Evolutionary conservation across 2,329 filamentous ascomycete species (phyloP).

Genomic region (Raffaelea deltoideospora): DNA sequence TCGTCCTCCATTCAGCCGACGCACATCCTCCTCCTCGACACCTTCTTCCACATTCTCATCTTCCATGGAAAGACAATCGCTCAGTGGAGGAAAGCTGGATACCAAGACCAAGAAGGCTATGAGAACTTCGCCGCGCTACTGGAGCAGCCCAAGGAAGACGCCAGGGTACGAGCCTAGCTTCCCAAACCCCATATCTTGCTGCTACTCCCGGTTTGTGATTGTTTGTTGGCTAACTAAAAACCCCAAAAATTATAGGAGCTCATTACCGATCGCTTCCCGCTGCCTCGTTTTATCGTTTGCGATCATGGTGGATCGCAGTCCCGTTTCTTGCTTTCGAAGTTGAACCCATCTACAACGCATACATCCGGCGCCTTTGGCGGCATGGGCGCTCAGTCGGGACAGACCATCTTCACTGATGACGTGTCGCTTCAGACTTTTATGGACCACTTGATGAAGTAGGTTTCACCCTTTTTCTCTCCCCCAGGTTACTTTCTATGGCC

Average conservation of each 20-base stretch:
- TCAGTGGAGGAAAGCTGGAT: conserved; percentile 94
- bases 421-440: conserved; percentile 97
- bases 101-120: conserved; percentile 95
- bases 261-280: conserved; percentile 93
- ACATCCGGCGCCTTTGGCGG: conserved; percentile 86
- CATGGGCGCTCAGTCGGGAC: conserved; percentile 68
- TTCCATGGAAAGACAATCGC: conserved; percentile 98
- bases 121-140: conserved; percentile 85
- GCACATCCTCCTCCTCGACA: conserved; percentile 87
- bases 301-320: conserved; percentile 97
- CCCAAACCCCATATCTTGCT: too few species aligned
- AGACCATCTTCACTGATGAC: conserved; percentile 98
- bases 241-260: conserved; percentile 64
- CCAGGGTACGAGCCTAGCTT: conserved; percentile 48
- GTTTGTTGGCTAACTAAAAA: conserved; percentile 9
- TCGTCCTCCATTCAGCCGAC: conserved; percentile 92
- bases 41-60: conserved; percentile 98
- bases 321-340: conserved; percentile 88
- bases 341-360: conserved; percentile 95
- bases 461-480: conserved; percentile 10
- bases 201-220: conserved; percentile 1
- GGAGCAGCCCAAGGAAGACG: conserved; percentile 91
- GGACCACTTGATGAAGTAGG: conserved; percentile 98
- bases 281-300: conserved; percentile 95
- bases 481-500: neutral